Percentiles rank a stretch among this genome's conserved stretches.
Conservation (phyloP, 2,329 filamentous ascomycete genomes). For the Aspergillus floridensis region DNA sequence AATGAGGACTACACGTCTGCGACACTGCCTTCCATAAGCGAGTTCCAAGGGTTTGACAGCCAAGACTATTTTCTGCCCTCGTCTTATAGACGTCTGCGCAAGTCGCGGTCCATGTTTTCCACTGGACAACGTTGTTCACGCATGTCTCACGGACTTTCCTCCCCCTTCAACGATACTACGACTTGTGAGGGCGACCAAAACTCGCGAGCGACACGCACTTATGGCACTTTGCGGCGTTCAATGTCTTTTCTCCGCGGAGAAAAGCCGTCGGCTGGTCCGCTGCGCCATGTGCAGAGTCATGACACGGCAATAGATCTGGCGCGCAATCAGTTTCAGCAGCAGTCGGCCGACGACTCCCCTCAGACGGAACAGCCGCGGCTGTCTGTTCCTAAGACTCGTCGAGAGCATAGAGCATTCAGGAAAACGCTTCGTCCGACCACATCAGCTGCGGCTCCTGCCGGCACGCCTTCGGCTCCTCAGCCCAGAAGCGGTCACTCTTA, state of each 20-base stretch:
- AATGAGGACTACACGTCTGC: constrained; percentile 15
- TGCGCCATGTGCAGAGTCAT: constrained; percentile 31
- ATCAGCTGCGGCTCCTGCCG: constrained; percentile 17
- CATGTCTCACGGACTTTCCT: constrained; percentile 14
- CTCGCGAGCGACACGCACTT: constrained; percentile 13
- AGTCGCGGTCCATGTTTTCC: constrained; percentile 49
- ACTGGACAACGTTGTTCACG: constrained; percentile 35
- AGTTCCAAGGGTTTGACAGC: constrained; percentile 35
- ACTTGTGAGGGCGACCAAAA: not conserved
- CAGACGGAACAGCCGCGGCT: constrained; percentile 27
- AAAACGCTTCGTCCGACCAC: constrained; percentile 36
- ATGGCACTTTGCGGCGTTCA: constrained; percentile 38
- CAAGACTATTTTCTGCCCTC: constrained; percentile 43
- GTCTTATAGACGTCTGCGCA: constrained; percentile 47
- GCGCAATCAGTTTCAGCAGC: constrained; percentile 38
- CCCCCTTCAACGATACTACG: constrained; percentile 10
- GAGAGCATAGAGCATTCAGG: constrained; percentile 36
- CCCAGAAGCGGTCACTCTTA: constrained; percentile 11
- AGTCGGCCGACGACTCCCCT: constrained; percentile 16
- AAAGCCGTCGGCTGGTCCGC: constrained; percentile 16
- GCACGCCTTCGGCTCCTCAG: constrained; percentile 8
- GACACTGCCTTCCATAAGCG: constrained; percentile 28
- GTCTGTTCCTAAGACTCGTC: constrained; percentile 20
- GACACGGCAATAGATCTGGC: constrained; percentile 44
- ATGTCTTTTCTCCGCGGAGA: constrained; percentile 42